These are phyloP conservation scores for Fusarium cicatricum DNA, from an alignment of 2,329 filamentous ascomycete genomes.

Conservation along the genomic window DNA sequence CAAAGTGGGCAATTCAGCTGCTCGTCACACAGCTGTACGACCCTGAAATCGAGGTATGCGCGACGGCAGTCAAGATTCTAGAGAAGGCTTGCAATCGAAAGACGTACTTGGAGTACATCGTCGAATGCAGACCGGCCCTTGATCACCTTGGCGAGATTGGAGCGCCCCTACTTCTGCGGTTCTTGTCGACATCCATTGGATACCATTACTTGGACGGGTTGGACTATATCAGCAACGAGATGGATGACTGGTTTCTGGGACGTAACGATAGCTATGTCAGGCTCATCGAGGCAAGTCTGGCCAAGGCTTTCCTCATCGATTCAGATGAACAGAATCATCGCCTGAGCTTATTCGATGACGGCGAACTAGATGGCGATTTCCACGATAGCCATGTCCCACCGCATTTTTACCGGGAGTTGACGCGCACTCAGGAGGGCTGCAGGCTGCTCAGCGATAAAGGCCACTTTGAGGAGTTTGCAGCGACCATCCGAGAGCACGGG, in stretches of 20 bases:
- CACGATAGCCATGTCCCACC: conserved; percentile 82
- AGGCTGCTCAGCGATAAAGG: conserved; percentile 89
- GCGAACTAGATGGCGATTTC: conserved; percentile 62
- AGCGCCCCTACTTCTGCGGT: conserved; percentile 88
- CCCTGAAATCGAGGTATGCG: conserved; percentile 95
- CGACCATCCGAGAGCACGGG: conserved; percentile 86
- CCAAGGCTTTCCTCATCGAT: conserved; percentile 79
- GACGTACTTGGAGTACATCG: conserved; percentile 91
- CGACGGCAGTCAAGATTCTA: conserved; percentile 94
- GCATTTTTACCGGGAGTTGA: conserved; percentile 96
- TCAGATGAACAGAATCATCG: conserved; percentile 65
- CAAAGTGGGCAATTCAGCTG: conserved; percentile 94
- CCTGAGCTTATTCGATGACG: conserved; percentile 67
- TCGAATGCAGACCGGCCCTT: conserved; percentile 91
- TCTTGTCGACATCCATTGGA: conserved; percentile 93
- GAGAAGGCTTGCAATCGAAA: conserved; percentile 97
- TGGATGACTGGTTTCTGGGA: conserved; percentile 99
- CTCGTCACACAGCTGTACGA: conserved; percentile 99
- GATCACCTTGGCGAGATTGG: conserved; percentile 98
- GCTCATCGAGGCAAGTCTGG: conserved; percentile 94
- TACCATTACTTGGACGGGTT: conserved; percentile 97
- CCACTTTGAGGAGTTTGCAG: conserved; percentile 92
- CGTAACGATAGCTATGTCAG: conserved; percentile 96
- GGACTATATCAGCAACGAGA: conserved; percentile 99
- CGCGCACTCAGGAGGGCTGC: conserved; percentile 91